These are phyloP conservation scores for Penium margaritaceum DNA, from an alignment of 139 green algal species.

Conservation along the genomic window DNA sequence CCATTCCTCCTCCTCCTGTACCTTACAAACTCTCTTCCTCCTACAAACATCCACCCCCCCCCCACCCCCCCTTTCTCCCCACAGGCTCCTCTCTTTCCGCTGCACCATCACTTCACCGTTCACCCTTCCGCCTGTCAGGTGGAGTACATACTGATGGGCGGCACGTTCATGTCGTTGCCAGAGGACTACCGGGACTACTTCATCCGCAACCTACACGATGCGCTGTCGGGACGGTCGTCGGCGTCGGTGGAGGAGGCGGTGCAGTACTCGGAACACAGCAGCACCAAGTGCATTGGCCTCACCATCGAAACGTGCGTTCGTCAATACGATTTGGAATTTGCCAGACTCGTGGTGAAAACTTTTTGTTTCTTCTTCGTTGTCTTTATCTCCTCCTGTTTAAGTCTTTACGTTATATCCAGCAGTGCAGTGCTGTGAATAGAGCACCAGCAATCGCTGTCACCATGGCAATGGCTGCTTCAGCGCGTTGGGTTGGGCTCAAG, in stretches of 20 bases:
- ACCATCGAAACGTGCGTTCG: slow-evolving; percentile 88
- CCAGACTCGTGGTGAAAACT: background rate
- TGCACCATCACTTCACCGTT: background rate
- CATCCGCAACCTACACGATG: slow-evolving; percentile 88
- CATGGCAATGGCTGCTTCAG: too few species aligned
- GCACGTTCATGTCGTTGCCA: slow-evolving; percentile 95
- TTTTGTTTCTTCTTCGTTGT: too few species aligned
- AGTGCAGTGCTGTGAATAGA: too few species aligned
- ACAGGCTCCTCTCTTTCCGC: too few species aligned
- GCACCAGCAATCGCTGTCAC: too few species aligned
- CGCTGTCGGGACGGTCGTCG: slow-evolving; percentile 72
- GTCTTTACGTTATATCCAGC: too few species aligned
- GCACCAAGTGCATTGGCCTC: slow-evolving; percentile 85
- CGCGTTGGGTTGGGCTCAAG: too few species aligned
- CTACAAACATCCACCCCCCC: slow-evolving; percentile 98
- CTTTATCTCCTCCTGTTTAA: too few species aligned
- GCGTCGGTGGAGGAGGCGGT: slow-evolving; percentile 62
- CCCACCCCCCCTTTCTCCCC: too few species aligned
- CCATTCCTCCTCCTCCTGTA: too few species aligned
- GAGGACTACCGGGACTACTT: slow-evolving; percentile 94
- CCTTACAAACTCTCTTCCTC: too few species aligned
- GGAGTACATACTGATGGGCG: slow-evolving; percentile 98
- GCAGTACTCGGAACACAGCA: slow-evolving; percentile 28
- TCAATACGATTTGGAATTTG: too few species aligned
- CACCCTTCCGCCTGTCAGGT: slow-evolving; percentile 50